Base-by-base conservation (phyloP, 176 grass and related monocot genomes). In the Elymus sibiricus region DNA sequence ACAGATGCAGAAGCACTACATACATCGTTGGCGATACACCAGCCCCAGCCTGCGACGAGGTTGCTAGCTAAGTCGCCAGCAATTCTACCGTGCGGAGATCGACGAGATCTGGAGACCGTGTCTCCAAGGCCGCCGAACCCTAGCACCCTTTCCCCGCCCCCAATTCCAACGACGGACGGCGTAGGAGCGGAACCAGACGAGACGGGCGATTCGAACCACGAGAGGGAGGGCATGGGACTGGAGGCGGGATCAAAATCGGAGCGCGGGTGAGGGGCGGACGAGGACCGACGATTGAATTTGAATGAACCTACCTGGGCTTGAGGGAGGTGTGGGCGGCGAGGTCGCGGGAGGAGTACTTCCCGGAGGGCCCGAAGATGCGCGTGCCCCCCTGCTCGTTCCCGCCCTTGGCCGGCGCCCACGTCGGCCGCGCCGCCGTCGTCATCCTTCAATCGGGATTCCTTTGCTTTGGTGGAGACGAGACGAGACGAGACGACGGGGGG, bases 301-400 rank as follows among this genome's bases (percentile, higher is more conserved):
- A 19, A 11, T 4, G 2, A 24, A 8, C 49, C 15, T 9, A 98
- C 97, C 97, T 99, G 73, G 97, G 90, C 84, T 99, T 99, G 92
- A 99, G 97, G 81, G 78, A 47, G 82, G 93, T 98, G 92, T 98
- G 96, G 8, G 96, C 76, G 72, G 96, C 96, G 68, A 95, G 90
- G 83, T 98, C 96, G 79, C 93, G 90, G 64, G 93, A 98, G 56
- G 97, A 99, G 82, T 88, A 95, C 78, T 99, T 94, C 66, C 80
- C 66, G 5, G 97, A 99, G 25, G 97, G 97, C 0, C 97, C 97
- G 69, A 99, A 96, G 92, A 99, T 96, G 64, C 94, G 86, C 9
- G 94, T 96, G 34, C 97, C 97, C 0, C 94, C 97, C 79, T 99
- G 97, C 86, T 99, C 97, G 88, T 99, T 95, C 11, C 97, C 94